Evolutionary conservation across 2,329 filamentous ascomycete species (phyloP).

Genomic region (Dactylellina leptospora): DNA sequence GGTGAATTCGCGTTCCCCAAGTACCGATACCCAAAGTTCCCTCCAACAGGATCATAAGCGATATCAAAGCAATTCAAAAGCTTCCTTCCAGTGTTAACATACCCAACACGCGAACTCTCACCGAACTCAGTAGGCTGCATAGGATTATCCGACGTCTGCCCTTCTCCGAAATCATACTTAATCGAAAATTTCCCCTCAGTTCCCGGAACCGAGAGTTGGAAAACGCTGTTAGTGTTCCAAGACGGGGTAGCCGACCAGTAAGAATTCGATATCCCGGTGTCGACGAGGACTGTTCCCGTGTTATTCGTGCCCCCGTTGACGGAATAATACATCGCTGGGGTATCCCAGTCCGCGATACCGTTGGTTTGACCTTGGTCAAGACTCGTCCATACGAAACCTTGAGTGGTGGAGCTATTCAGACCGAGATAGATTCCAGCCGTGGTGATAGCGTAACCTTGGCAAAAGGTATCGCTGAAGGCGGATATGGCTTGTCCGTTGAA

Average conservation of each 20-base stretch:
- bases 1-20: not conserved
- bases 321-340: slow-evolving; percentile 20
- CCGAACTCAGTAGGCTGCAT: slow-evolving; percentile 38
- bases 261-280: slow-evolving; percentile 35
- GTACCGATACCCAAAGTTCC: slow-evolving; percentile 37
- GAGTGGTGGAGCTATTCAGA: slow-evolving; percentile 9
- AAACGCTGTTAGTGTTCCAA: not conserved
- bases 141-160: slow-evolving; percentile 4
- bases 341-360: slow-evolving; percentile 26
- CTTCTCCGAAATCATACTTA: slow-evolving; percentile 22
- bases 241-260: slow-evolving; percentile 12
- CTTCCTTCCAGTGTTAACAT: slow-evolving; percentile 40
- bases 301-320: not conserved
- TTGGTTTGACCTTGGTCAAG: slow-evolving; percentile 13
- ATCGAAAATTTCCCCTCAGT: slow-evolving; percentile 13
- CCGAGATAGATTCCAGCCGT: slow-evolving; percentile 25
- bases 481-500: slow-evolving; percentile 19
- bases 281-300: slow-evolving; percentile 26
- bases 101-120: slow-evolving; percentile 19
- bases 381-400: slow-evolving; percentile 13
- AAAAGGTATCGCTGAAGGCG: not conserved
- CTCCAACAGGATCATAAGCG: slow-evolving; percentile 36
- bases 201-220: slow-evolving; percentile 25
- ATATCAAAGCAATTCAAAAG: slow-evolving; percentile 43
- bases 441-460: slow-evolving; percentile 41